Base-by-base conservation (phyloP, 169 alveolate species). In the Plasmodium ovale region DNA sequence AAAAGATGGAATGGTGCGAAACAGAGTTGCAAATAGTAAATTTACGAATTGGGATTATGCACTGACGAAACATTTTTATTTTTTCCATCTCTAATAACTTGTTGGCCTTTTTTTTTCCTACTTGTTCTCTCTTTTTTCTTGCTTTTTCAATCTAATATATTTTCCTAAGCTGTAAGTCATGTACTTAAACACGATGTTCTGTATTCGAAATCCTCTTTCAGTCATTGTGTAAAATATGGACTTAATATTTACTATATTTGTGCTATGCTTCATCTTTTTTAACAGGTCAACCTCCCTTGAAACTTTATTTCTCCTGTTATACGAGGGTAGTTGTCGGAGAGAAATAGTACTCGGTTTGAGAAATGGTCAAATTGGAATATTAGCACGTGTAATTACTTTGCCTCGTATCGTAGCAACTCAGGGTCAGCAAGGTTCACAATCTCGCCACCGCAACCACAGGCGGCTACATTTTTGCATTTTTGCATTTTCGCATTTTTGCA, bases 301-400 rank as follows among this genome's bases (percentile, higher is more conserved):
- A 53, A 79, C 89, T 65, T 79, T 79, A 25, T 79, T 79, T 56
- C 89, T 64, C 89, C 89, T 79, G 25, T n/a, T n/a, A n/a, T n/a
- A n/a, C n/a, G n/a, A n/a, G n/a, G n/a, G n/a, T n/a, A n/a, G n/a
- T n/a, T n/a, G n/a, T n/a, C n/a, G n/a, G n/a, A n/a, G n/a, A n/a
- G n/a, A n/a, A n/a, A n/a, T n/a, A n/a, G n/a, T n/a, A n/a, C n/a
- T n/a, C n/a, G n/a, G n/a, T n/a, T n/a, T n/a, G n/a, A n/a, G n/a
- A n/a, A n/a, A n/a, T n/a, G n/a, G n/a, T n/a, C n/a, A n/a, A n/a
- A n/a, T n/a, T n/a, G n/a, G n/a, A n/a, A n/a, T n/a, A n/a, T n/a
- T n/a, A n/a, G n/a, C n/a, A n/a, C n/a, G n/a, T n/a, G n/a, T n/a
- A n/a, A n/a, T n/a, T n/a, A n/a, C n/a, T n/a, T n/a, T n/a, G n/a